Evolutionary conservation across 768 basidiomycete genomes (phyloP).

Genomic region (Phanerochaete carnosa): DNA sequence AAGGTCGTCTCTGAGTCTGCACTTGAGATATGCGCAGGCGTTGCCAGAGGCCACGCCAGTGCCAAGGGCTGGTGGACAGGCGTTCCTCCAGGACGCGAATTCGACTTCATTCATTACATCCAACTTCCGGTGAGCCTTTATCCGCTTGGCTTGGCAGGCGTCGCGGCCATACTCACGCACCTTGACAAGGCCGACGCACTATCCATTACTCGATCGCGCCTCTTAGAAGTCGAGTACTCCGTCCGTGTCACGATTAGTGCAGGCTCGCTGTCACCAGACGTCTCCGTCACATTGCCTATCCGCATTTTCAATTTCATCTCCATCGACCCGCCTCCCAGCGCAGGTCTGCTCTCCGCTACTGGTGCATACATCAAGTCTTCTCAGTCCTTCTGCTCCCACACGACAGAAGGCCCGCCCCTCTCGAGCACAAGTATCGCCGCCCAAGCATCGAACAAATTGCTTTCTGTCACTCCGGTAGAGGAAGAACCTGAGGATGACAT

Average conservation of each 20-base stretch:
- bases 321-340: slow-evolving; percentile 69
- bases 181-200: slow-evolving; percentile 60
- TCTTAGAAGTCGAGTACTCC: slow-evolving; percentile 76
- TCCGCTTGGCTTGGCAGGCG: neutral
- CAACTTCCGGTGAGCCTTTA: slow-evolving; percentile 65
- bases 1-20: slow-evolving; percentile 65
- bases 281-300: slow-evolving; percentile 71
- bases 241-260: slow-evolving; percentile 63
- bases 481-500: neutral
- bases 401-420: neutral
- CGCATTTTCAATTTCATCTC: slow-evolving; percentile 82
- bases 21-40: slow-evolving; percentile 63
- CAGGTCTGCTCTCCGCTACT: slow-evolving; percentile 13
- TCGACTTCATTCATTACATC: slow-evolving; percentile 67
- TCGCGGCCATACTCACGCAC: neutral
- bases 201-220: slow-evolving; percentile 60
- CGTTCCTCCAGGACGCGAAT: slow-evolving; percentile 56
- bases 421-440: neutral
- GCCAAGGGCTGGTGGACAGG: slow-evolving; percentile 92
- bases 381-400: neutral
- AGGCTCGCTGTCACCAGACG: slow-evolving; percentile 56
- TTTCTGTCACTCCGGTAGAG: neutral
- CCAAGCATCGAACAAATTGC: slow-evolving; percentile 1
- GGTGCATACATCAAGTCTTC: slow-evolving; percentile 6
- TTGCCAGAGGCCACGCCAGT: slow-evolving; percentile 66